Base-by-base conservation (phyloP, 495 filamentous ascomycete species). In the Apodospora peruviana region DNA sequence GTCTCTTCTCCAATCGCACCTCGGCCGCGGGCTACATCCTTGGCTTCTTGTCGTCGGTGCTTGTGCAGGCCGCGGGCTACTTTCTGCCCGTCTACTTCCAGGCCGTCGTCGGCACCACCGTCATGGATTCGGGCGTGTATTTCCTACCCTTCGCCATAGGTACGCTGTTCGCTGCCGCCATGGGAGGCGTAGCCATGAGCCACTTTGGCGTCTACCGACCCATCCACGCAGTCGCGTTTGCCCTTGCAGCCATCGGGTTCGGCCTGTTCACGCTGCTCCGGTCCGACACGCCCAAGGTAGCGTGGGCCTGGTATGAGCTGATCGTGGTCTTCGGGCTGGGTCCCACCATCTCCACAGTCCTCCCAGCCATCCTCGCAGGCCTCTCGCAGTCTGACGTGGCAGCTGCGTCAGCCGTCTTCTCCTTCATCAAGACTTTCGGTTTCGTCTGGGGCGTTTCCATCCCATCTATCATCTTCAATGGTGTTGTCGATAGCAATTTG, bases 31-130 rank as follows among this genome's bases (percentile, higher is more conserved):
- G 83, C 66, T 14, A 39, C 5, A 4, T 3, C 12, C 27, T 51
- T 34, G 20, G 29, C 10, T 58, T 40, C 19, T 14, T 51, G 19
- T 20, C 43, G 29, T 27, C 10, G 19, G 5, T 54, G 9, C 18
- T 62, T 12, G 41, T 52, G n/a, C 38, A 57, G n/a, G 70, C 61
- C 65, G 53, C 57, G 22, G 40, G 58, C 5, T 73, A 65, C 47
- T 73, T 73, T 51, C 42, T 76, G 2, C 67, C 71, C 1, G 55
- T 76, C 16, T 75, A 73, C 52, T 74, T 74, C 59, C 68, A 74
- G 41, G 56, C 47, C 2, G 65, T 73, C 3, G 60, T 65, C 0
- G 55, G 48, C 2, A 20, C 10, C 12, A 14, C 10, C 18, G 16
- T 18, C 39, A 21, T 44, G 2, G 18, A 46, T 4, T 51, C 53